A percentile compares a stretch with the other conserved stretches of the same genome.
phyloP scores from a whole-genome alignment of 148 eudicot species.

The Diospyros kaki region DNA sequence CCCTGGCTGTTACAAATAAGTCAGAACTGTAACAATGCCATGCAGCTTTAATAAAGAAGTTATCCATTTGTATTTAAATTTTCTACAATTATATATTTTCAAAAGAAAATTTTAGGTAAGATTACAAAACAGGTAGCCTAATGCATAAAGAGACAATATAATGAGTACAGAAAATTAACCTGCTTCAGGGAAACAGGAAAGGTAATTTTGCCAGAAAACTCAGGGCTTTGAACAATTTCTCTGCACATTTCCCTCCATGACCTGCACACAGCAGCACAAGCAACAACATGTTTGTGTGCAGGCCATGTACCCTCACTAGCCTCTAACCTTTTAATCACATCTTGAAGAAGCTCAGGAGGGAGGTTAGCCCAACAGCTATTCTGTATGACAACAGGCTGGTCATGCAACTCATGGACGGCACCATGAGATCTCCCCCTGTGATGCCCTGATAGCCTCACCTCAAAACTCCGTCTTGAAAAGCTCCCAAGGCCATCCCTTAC shows the following conservation, averaged over 20 bases:
- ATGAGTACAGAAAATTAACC: conserved; percentile 28
- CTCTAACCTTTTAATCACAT: conserved; percentile 85
- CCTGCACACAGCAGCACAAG: conserved; percentile 84
- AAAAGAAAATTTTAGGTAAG: not conserved
- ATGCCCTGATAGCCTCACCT: conserved; percentile 60
- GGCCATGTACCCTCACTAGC: conserved; percentile 88
- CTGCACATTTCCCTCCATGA: conserved; percentile 95
- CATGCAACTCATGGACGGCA: conserved; percentile 75
- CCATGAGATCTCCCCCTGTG: conserved; percentile 74
- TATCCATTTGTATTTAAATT: not conserved
- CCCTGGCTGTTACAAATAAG: conserved; percentile 57
- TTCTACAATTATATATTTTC: too few species aligned
- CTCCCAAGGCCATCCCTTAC: conserved; percentile 87
- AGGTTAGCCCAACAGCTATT: conserved; percentile 85
- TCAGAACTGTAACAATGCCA: too few species aligned
- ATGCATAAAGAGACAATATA: not conserved
- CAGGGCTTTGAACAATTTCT: conserved; percentile 74
- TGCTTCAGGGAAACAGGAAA: conserved; percentile 91
- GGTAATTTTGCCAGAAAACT: conserved; percentile 74
- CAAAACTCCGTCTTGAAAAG: conserved; percentile 80
- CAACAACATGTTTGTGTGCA: conserved; percentile 74
- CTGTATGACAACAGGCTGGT: conserved; percentile 57
- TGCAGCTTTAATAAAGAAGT: not conserved
- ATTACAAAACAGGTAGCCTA: too few species aligned
- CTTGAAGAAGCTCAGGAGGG: conserved; percentile 76